Base-by-base conservation (phyloP, 331 rosid genomes). In the Dryas integrifolia region DNA sequence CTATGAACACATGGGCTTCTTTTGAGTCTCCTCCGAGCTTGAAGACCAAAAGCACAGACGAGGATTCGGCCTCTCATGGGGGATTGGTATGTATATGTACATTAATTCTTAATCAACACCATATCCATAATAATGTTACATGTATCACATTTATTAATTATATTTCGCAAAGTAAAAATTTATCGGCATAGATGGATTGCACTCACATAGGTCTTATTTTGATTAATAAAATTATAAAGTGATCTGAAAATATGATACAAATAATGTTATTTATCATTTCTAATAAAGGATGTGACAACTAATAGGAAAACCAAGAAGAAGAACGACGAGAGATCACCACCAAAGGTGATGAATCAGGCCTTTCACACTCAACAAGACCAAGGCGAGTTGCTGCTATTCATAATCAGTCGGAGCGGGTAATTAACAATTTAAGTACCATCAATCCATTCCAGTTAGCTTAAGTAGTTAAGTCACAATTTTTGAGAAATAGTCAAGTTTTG, bases 391-490 rank as follows among this genome's bases (percentile, higher is more conserved):
- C 94, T 51, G 85, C 89, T 1, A 11, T 72, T 26, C 97, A 90
- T 77, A 90, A 90, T 74, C 94, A 85, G 49, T 88, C 94, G 8
- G 97, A 90, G 77, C 73, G 94, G 82, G 96, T 86, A 85, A 67
- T 21, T 21, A 21, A 21, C n/a, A 1, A 52, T 59, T 48, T 60
- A 57, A 53, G 24, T 21, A 21, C 24, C 24, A 21, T 21, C 24
- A 21, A 21, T 21, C 24, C 24, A 21, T 21, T 21, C 24, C 24
- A 21, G 24, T 21, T 21, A 21, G 24, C 24, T 21, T 21, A 21
- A n/a, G n/a, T n/a, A n/a, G n/a, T n/a, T n/a, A n/a, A 21, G 24
- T 21, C 24, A 21, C 24, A 21, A 21, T 21, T 21, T 21, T 21
- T 21, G 24, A 21, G 24, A 21, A 21, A 21, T 21, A 21, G 24